Evolutionary conservation across 768 basidiomycete genomes (phyloP).

Genomic region (Coprinopsis marcescibilis): DNA sequence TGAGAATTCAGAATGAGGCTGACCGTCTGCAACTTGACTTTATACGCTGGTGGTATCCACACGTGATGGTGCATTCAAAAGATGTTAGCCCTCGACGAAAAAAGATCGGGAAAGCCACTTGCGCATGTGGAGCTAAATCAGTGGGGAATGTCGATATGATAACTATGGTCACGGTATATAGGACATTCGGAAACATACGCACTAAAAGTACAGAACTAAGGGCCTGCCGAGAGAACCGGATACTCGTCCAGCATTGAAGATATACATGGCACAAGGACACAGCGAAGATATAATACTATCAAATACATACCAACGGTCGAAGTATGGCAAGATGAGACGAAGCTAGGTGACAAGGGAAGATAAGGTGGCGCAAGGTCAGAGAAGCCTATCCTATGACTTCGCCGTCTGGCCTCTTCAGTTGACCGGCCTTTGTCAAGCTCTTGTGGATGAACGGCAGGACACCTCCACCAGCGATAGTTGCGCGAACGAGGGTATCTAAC

Average conservation of each 20-base stretch:
- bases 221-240: too few relatives aligned
- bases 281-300: too few relatives aligned
- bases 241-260: too few relatives aligned
- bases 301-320: neutral
- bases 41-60: conserved; percentile 4
- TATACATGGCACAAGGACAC: too few relatives aligned
- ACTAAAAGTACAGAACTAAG: neutral
- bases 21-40: conserved; percentile 16
- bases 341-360: neutral
- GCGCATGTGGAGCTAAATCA: neutral
- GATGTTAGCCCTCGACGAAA: conserved; percentile 11
- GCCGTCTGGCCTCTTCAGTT: conserved; percentile 35
- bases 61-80: conserved; percentile 13
- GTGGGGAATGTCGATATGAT: neutral
- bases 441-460: conserved; percentile 89
- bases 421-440: conserved; percentile 54
- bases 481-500: conserved; percentile 89
- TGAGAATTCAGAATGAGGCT: conserved; percentile 23
- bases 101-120: neutral
- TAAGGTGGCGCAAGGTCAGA: neutral
- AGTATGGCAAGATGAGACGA: too few relatives aligned
- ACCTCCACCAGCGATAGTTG: conserved; percentile 90
- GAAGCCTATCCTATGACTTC: too few relatives aligned
- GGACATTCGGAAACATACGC: neutral
- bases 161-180: neutral